These are phyloP conservation scores for Penicillium sp. DNA, from an alignment of 2,329 filamentous ascomycete species.

Conservation along the genomic window DNA sequence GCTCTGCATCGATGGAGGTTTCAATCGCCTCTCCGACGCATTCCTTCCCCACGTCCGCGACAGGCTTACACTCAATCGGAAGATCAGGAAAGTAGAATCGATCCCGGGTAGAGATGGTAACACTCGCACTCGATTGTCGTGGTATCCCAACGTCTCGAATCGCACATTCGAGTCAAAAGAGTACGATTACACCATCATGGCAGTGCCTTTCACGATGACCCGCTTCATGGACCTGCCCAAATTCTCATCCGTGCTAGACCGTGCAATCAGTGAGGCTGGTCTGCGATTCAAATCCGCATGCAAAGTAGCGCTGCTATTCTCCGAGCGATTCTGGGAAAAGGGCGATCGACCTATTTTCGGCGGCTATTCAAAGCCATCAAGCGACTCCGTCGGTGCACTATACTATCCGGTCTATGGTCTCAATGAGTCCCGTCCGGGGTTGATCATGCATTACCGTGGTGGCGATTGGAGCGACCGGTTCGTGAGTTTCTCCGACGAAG, in stretches of 20 bases:
- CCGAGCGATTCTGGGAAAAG: slow-evolving; percentile 36
- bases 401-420: slow-evolving; percentile 36
- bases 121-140: slow-evolving; percentile 21
- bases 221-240: slow-evolving; percentile 40
- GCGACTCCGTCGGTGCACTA: slow-evolving; percentile 28
- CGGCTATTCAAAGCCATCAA: slow-evolving; percentile 29
- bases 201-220: slow-evolving; percentile 39
- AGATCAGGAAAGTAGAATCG: slow-evolving; percentile 26
- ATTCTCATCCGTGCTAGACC: slow-evolving; percentile 32
- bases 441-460: slow-evolving; percentile 34
- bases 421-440: slow-evolving; percentile 33
- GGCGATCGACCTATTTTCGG: slow-evolving; percentile 33
- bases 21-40: slow-evolving; percentile 37
- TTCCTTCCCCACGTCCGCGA: slow-evolving; percentile 36
- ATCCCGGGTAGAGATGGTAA: slow-evolving; percentile 9
- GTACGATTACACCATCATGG: slow-evolving; percentile 43
- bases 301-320: slow-evolving; percentile 36
- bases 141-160: slow-evolving; percentile 25
- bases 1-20: slow-evolving; percentile 35
- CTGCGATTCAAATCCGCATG: slow-evolving; percentile 34
- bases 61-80: slow-evolving; percentile 23
- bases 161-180: slow-evolving; percentile 29
- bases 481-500: slow-evolving; percentile 31
- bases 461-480: slow-evolving; percentile 35
- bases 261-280: slow-evolving; percentile 27